Evolutionary conservation across 768 basidiomycete species (phyloP).

Genomic region (Suillus cothurnatus): DNA sequence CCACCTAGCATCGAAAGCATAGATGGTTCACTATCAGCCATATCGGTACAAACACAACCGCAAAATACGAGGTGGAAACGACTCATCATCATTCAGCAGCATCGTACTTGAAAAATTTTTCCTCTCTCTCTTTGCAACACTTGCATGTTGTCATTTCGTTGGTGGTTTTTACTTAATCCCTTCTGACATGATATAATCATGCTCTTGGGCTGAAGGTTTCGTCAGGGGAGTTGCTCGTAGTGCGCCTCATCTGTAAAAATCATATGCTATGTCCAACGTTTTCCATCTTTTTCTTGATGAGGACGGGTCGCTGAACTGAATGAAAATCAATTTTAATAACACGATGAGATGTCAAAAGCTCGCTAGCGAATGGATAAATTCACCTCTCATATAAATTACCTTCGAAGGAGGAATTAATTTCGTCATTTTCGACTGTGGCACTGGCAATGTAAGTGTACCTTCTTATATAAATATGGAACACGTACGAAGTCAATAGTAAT

Average conservation of each 20-base stretch:
- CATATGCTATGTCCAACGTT: neutral
- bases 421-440: neutral
- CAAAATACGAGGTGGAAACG: neutral
- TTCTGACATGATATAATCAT: neutral
- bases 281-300: neutral
- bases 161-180: neutral
- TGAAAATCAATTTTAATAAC: neutral
- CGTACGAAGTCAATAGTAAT: neutral
- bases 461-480: neutral
- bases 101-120: neutral
- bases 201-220: neutral
- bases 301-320: neutral
- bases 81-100: neutral
- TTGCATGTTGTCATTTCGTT: neutral
- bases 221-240: neutral
- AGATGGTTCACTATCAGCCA: neutral
- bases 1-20: no score
- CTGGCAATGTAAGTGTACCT: neutral
- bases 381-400: neutral
- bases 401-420: neutral
- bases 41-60: neutral
- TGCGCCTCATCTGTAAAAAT: neutral
- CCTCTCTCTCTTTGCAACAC: neutral
- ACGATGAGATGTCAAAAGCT: neutral
- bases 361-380: neutral